Percentiles rank a stretch among this genome's conserved stretches.
These are phyloP conservation scores for Hamigera avellanea DNA, from an alignment of 495 filamentous ascomycete genomes.

Conservation along the genomic window DNA sequence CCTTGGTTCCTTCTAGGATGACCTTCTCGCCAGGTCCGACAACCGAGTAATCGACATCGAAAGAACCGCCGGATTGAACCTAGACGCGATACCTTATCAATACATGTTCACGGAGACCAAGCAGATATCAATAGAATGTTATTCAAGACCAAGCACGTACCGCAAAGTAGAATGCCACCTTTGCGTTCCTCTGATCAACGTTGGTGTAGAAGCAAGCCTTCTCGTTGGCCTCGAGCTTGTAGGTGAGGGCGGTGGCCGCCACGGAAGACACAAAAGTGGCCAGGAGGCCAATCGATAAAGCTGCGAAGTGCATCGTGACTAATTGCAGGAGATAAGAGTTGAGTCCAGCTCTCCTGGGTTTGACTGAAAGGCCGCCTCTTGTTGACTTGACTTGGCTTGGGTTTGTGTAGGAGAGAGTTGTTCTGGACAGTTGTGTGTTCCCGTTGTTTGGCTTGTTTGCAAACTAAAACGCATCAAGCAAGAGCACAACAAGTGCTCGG, in stretches of 20 bases:
- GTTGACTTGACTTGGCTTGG: too few species aligned
- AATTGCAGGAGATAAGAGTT: neutral
- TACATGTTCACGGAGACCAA: too few species aligned
- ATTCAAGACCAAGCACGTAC: too few species aligned
- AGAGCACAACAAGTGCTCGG: too few species aligned
- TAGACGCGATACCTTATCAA: slow-evolving; percentile 16
- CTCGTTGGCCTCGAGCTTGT: slow-evolving; percentile 83
- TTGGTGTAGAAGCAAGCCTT: slow-evolving; percentile 87
- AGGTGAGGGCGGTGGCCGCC: slow-evolving; percentile 81
- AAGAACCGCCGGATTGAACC: slow-evolving; percentile 94
- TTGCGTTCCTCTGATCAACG: slow-evolving; percentile 57
- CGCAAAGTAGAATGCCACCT: slow-evolving; percentile 98
- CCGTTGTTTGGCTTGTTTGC: neutral
- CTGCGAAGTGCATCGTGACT: slow-evolving; percentile 27
- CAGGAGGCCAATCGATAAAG: slow-evolving; percentile 44
- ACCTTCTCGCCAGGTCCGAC: slow-evolving; percentile 70
- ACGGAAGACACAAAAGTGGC: slow-evolving; percentile 50
- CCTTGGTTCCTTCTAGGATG: slow-evolving; percentile 80
- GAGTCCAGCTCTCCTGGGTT: too few species aligned
- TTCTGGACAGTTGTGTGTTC: slow-evolving; percentile 28
- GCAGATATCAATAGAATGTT: neutral
- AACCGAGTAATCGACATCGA: slow-evolving; percentile 91
- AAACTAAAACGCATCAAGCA: too few species aligned
- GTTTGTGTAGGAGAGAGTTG: too few species aligned
- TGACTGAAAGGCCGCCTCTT: too few species aligned